phyloP scores from a whole-genome alignment of 208 protist species.

The Wallacemonas sp. region DNA sequence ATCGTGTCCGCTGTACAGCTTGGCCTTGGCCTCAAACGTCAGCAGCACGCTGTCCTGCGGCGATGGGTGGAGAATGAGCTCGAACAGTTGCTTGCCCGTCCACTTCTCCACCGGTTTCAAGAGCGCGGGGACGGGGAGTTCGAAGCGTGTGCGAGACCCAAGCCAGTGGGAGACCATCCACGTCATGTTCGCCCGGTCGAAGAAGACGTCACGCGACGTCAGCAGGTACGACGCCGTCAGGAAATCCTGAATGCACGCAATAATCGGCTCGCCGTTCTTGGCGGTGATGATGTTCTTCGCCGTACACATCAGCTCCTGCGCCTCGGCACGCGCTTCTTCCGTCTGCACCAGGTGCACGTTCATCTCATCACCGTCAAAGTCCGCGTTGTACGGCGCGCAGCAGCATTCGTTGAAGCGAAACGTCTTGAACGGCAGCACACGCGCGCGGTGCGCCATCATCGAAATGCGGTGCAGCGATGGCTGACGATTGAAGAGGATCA shows the following conservation, averaged over 20 bases:
- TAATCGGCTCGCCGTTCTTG: constrained; percentile 97
- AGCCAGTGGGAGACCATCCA: constrained; percentile 92
- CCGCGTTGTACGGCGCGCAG: constrained; percentile 99
- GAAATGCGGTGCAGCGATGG: constrained; percentile 99
- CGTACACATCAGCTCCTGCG: constrained; percentile 95
- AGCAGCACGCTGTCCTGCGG: constrained; percentile 61
- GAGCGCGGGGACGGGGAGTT: constrained; percentile 96
- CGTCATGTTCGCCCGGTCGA: constrained; percentile 91
- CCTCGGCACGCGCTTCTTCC: constrained; percentile 98
- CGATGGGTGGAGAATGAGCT: constrained; percentile 89
- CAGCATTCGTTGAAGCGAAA: constrained; percentile 99
- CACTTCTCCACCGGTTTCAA: constrained; percentile 97
- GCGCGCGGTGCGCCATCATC: constrained; percentile 98
- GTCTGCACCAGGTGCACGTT: constrained; percentile 99
- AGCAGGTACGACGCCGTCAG: constrained; percentile 97
- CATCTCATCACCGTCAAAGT: constrained; percentile 99
- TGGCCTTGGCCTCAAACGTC: constrained; percentile 92
- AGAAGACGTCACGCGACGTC: constrained; percentile 96
- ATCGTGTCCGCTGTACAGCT: constrained; percentile 91
- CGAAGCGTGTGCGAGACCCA: constrained; percentile 64
- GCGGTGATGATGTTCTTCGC: constrained; percentile 98
- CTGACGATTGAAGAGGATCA: constrained; percentile 99
- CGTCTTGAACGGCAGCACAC: constrained; percentile 97
- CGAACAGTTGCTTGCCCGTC: constrained; percentile 99
- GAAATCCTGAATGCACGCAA: constrained; percentile 99